Percentiles rank a stretch among this genome's conserved stretches.
Evolutionary conservation across 352 stramenopile species (phyloP).

Genomic region (Plasmopara viticola): DNA sequence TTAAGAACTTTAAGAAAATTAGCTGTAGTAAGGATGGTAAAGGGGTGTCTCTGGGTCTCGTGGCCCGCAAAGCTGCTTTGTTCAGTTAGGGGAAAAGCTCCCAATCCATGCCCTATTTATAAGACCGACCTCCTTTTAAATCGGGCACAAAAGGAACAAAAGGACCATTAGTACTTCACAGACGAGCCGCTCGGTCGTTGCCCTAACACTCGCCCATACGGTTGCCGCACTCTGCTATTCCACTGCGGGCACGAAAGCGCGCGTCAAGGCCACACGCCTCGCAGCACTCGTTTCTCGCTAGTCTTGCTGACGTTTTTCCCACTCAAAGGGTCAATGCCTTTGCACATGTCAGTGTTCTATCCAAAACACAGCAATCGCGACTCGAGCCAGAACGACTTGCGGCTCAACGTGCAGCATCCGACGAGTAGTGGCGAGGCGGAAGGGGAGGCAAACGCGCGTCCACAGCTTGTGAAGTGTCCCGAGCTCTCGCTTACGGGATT

Average conservation of each 20-base stretch:
- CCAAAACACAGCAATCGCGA: constrained; percentile 7
- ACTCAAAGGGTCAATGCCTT: constrained; percentile 6
- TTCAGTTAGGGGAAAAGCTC: too few relatives aligned
- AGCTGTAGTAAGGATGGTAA: too few relatives aligned
- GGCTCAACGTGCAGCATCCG: constrained; percentile 14
- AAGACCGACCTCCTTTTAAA: too few relatives aligned
- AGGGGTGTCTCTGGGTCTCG: too few relatives aligned
- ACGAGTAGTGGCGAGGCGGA: constrained; percentile 8
- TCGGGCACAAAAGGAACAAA: too few relatives aligned
- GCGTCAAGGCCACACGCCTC: background rate
- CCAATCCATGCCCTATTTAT: too few relatives aligned
- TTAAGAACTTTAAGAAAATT: too few relatives aligned
- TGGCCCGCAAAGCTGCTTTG: too few relatives aligned
- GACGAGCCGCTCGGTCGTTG: background rate
- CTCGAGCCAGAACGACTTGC: constrained; percentile 4
- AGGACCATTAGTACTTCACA: background rate
- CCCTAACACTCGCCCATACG: constrained; percentile 11
- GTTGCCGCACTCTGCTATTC: constrained; percentile 17
- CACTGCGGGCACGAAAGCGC: constrained; percentile 4
- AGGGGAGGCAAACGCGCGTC: constrained; percentile 2
- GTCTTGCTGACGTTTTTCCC: background rate
- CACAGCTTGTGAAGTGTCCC: constrained; percentile 32
- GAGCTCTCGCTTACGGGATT: constrained; percentile 41
- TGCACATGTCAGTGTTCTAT: constrained; percentile 19
- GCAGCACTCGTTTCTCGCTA: background rate